These are phyloP conservation scores for Claviceps spartinae DNA, from an alignment of 2,329 filamentous ascomycete species.

Conservation along the genomic window DNA sequence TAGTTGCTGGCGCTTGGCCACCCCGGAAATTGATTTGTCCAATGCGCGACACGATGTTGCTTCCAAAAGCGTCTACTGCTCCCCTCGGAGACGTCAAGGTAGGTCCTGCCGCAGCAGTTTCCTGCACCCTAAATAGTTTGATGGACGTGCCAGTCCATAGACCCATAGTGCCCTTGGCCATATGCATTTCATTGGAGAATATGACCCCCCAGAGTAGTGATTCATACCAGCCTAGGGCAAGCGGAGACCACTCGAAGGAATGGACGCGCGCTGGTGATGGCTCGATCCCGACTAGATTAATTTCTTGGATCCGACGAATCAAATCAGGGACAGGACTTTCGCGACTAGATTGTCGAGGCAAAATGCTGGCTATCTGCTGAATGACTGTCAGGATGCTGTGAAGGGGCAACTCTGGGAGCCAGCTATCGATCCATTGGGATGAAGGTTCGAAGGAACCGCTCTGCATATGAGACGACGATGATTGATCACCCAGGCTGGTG, in stretches of 20 bases:
- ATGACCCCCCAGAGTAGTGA: conserved; percentile 88
- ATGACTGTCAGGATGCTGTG: conserved; percentile 76
- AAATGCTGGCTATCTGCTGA: conserved; percentile 44
- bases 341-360: conserved; percentile 36
- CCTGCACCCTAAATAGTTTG: conserved; percentile 79
- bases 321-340: conserved; percentile 31
- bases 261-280: conserved; percentile 64
- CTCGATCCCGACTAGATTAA: conserved; percentile 59
- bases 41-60: conserved; percentile 76
- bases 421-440: conserved; percentile 76
- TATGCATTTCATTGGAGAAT: conserved; percentile 80
- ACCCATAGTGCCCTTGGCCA: conserved; percentile 74
- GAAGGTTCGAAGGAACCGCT: conserved; percentile 60
- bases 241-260: conserved; percentile 84
- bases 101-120: conserved; percentile 66
- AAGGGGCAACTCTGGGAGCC: conserved; percentile 82
- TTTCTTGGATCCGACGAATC: conserved; percentile 41
- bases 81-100: conserved; percentile 74
- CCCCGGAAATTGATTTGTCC: conserved; percentile 64
- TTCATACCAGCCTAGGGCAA: conserved; percentile 91
- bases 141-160: conserved; percentile 90
- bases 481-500: conserved; percentile 59
- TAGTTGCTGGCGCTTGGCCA: conserved; percentile 12
- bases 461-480: conserved; percentile 41
- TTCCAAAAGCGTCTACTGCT: conserved; percentile 85